Evolutionary conservation across 2,329 filamentous ascomycete genomes (phyloP).

Genomic region (Colletotrichum chlorophyti): DNA sequence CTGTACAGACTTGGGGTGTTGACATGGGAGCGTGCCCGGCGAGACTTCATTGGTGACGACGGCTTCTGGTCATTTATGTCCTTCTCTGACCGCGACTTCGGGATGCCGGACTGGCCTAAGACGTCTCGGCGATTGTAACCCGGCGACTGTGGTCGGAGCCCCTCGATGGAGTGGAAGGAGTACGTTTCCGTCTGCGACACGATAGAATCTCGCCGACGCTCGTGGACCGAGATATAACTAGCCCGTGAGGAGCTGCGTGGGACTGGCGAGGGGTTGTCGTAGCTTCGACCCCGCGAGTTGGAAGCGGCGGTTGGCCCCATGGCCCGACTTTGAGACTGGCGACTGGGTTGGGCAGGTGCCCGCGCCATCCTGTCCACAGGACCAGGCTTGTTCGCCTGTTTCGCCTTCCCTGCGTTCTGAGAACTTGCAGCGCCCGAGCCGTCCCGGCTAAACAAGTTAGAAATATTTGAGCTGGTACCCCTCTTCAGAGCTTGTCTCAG

Average conservation of each 20-base stretch:
- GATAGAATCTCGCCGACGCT: conserved; percentile 59
- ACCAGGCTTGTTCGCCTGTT: conserved; percentile 30
- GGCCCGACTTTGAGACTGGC: conserved; percentile 15
- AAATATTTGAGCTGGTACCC: conserved; percentile 52
- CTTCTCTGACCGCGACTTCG: conserved; percentile 43
- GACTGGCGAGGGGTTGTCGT: conserved; percentile 33
- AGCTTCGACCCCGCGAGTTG: conserved; percentile 22
- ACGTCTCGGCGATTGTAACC: conserved; percentile 38
- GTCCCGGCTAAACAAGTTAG: conserved; percentile 59
- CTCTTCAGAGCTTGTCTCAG: conserved; percentile 61
- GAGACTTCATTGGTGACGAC: conserved; percentile 27
- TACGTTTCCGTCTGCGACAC: conserved; percentile 64
- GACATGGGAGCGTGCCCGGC: conserved; percentile 40
- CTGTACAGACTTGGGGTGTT: conserved; percentile 66
- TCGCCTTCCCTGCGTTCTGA: conserved; percentile 29
- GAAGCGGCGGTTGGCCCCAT: conserved; percentile 28
- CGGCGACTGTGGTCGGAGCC: conserved; percentile 53
- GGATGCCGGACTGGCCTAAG: conserved; percentile 36
- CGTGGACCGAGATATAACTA: conserved; percentile 58
- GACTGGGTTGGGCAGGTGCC: neutral
- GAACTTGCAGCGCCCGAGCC: conserved; percentile 30
- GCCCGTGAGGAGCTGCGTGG: conserved; percentile 51
- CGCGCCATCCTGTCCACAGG: conserved; percentile 8
- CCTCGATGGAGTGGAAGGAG: conserved; percentile 55
- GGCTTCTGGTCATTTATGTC: conserved; percentile 34